Evolutionary conservation across 257 asterid species (phyloP).

Genomic region (Solanum ossicruentum): DNA sequence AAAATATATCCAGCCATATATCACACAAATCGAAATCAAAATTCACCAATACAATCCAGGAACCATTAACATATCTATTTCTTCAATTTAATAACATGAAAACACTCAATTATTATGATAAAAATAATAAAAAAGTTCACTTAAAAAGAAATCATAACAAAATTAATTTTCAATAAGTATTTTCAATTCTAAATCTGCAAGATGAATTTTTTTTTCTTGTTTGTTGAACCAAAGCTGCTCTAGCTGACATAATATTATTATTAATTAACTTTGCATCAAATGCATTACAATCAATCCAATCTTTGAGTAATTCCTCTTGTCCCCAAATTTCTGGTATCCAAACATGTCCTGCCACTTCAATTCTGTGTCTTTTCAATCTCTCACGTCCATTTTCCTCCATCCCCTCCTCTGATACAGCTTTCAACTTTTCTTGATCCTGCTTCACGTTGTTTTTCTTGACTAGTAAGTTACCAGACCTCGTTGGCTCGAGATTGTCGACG

Average conservation of each 20-base stretch:
- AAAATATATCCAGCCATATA: no score
- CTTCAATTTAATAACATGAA: not conserved
- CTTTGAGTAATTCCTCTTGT: conserved; percentile 60
- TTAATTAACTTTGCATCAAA: conserved; percentile 48
- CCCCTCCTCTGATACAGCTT: not conserved
- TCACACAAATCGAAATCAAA: not conserved
- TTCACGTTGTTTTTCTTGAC: not conserved
- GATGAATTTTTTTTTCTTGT: conserved; percentile 20
- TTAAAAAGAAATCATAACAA: not conserved
- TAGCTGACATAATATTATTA: conserved; percentile 42
- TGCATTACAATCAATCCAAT: conserved; percentile 61
- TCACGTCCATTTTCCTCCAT: conserved; percentile 37
- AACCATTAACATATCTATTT: not conserved
- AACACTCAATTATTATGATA: not conserved
- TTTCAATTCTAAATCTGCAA: conserved; percentile 23
- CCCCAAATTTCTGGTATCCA: conserved; percentile 97
- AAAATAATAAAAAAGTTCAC: not conserved
- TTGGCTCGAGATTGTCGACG: not conserved
- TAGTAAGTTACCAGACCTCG: not conserved
- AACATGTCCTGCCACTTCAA: conserved; percentile 71
- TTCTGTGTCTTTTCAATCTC: conserved; percentile 68
- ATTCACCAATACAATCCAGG: not conserved
- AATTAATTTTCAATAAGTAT: conserved; percentile 12
- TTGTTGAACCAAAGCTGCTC: conserved; percentile 50
- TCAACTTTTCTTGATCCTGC: not conserved